Base-by-base conservation (phyloP, 345 rosid genomes). In the Nephelium lappaceum region DNA sequence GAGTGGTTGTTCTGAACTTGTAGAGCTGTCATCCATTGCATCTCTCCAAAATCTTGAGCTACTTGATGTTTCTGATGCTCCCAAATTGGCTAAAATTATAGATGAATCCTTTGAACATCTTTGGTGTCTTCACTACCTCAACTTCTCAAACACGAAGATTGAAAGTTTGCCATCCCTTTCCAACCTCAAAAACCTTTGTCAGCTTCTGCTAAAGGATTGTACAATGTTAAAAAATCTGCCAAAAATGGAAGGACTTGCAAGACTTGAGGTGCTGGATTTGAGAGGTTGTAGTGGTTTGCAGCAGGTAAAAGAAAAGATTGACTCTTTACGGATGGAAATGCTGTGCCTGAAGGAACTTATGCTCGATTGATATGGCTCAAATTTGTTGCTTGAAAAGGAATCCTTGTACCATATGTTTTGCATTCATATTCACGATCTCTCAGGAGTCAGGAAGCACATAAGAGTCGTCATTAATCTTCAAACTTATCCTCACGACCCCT, bases 61-160 rank as follows among this genome's bases (percentile, higher is more conserved):
- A 64, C 86, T 91, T 74, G 90, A 91, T 75, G 86, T 89, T 78
- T 89, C 93, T 0, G 58, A 82, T 41, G 68, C 81, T 64, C 43
- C 72, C 16, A 65, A 8, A 6, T 69, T 85, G 78, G 2, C 42
- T 0, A 19, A 39, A 11, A 55, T 85, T 1, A 49, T 69, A 19
- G 86, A 79, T 9, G 43, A 77, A 43, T 88, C 88, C 77, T 87
- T 88, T 80, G 67, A 70, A n/a, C 38, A 75, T n/a, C 75, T 88
- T 80, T 57, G 2, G 3, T 80, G 64, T 60, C 88, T 91, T 41
- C 66, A 58, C 8, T 41, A 19, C 24, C 81, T 91, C 11, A 60
- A 87, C 70, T 87, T 89, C 23, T 85, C 88, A n/a, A 67, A 83
- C 6, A 79, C 88, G 18, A 69, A 77, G 5, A 43, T 85, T 21